A percentile compares a stretch with the other conserved stretches of the same genome.
Evolutionary conservation across 2,329 filamentous ascomycete species (phyloP).

Genomic region (Geoglossum cookeanum): DNA sequence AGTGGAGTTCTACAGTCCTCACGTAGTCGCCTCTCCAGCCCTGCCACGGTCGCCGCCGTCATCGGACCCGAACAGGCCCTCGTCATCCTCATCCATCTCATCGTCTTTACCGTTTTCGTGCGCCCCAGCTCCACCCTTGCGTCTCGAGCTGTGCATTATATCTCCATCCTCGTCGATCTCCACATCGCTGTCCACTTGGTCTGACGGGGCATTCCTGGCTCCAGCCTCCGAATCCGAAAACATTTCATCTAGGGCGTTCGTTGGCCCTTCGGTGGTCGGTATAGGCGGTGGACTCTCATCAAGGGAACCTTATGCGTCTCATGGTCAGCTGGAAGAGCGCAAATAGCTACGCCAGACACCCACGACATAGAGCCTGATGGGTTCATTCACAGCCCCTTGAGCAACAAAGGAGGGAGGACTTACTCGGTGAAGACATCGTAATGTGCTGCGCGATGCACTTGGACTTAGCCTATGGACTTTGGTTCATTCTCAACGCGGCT

Average conservation of each 20-base stretch:
- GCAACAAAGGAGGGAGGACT: background rate
- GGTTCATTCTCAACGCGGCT: background rate
- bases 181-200: background rate
- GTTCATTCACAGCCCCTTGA: background rate
- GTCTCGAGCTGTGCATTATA: background rate
- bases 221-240: background rate
- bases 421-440: background rate
- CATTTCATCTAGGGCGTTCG: background rate
- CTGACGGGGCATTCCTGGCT: background rate
- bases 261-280: background rate
- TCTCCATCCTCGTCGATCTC: background rate
- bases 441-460: background rate
- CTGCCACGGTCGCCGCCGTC: constrained; percentile 18
- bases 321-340: background rate
- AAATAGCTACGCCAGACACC: background rate
- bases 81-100: constrained; percentile 32
- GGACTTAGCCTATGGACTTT: no score
- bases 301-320: background rate
- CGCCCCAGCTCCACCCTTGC: background rate
- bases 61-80: constrained; percentile 36
- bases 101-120: background rate
- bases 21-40: background rate
- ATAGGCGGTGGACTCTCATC: background rate
- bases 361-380: background rate
- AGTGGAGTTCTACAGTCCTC: background rate